Conservation (phyloP, 768 basidiomycete species). For the Myochromella boudieri region DNA sequence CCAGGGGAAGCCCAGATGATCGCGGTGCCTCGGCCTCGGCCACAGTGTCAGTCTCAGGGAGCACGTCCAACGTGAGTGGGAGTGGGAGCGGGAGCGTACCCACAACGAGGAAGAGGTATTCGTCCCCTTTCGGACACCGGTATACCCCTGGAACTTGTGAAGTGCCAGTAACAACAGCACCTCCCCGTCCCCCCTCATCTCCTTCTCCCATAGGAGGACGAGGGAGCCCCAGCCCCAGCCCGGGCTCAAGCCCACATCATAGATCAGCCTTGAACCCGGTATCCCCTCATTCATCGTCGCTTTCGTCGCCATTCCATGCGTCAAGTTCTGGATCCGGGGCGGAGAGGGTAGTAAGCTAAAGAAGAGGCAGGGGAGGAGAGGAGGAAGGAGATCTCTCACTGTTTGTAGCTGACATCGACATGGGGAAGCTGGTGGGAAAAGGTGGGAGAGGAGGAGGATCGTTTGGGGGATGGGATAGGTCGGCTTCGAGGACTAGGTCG, state of each 20-base stretch:
- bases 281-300: background rate
- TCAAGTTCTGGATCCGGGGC: background rate
- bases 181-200: background rate
- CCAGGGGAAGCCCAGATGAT: slow-evolving; percentile 11
- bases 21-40: too few relatives aligned
- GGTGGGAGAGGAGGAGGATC: background rate
- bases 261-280: background rate
- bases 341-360: background rate
- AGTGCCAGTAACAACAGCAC: background rate
- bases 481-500: too few relatives aligned
- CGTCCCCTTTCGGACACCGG: slow-evolving; percentile 76
- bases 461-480: background rate
- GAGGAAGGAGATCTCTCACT: slow-evolving; percentile 70
- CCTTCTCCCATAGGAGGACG: too few relatives aligned
- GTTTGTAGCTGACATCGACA: slow-evolving; percentile 77
- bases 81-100: slow-evolving; percentile 1
- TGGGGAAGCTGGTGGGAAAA: slow-evolving; percentile 54
- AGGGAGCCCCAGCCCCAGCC: background rate
- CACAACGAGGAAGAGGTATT: slow-evolving; percentile 65
- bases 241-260: background rate
- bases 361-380: background rate
- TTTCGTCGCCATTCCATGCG: background rate
- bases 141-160: slow-evolving; percentile 45
- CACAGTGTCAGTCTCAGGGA: too few relatives aligned
- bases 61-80: slow-evolving; percentile 3